Evolutionary conservation across 768 basidiomycete species (phyloP).

Genomic region (Tricholoma saponaceum): DNA sequence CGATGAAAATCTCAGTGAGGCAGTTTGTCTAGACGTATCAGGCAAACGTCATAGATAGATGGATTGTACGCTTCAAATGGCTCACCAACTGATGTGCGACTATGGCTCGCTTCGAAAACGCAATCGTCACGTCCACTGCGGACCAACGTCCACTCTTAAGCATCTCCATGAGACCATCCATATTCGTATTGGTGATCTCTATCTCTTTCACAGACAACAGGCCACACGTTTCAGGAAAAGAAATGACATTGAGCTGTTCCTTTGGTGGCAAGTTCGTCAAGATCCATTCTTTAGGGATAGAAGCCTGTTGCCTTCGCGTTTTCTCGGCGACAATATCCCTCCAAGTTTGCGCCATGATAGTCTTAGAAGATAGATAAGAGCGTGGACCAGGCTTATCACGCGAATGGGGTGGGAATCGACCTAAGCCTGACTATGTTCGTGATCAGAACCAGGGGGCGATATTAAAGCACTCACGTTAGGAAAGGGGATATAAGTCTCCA

Average conservation of each 20-base stretch:
- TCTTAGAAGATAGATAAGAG: slow-evolving; percentile 34
- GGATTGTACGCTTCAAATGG: background rate
- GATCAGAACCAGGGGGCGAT: background rate
- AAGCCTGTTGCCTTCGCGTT: slow-evolving; percentile 43
- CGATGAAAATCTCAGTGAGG: slow-evolving; percentile 79
- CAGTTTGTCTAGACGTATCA: slow-evolving; percentile 58
- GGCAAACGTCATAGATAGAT: background rate
- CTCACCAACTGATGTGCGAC: slow-evolving; percentile 75
- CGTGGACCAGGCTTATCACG: background rate
- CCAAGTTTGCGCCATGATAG: slow-evolving; percentile 39
- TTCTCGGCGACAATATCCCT: slow-evolving; percentile 50
- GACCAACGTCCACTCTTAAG: slow-evolving; percentile 55
- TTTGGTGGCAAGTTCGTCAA: slow-evolving; percentile 41
- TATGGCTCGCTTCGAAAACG: slow-evolving; percentile 75
- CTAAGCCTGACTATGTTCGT: background rate
- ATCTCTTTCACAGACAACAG: slow-evolving; percentile 51
- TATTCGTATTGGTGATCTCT: slow-evolving; percentile 40
- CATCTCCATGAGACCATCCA: slow-evolving; percentile 45
- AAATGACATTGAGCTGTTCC: slow-evolving; percentile 47
- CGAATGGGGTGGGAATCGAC: background rate
- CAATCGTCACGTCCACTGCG: slow-evolving; percentile 62
- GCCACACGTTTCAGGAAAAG: slow-evolving; percentile 52
- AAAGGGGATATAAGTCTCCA: no score
- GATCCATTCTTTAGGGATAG: slow-evolving; percentile 66
- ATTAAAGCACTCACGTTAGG: no score